Evolutionary conservation across 2,329 filamentous ascomycete genomes (phyloP).

Genomic region (Aspergillus melleus): DNA sequence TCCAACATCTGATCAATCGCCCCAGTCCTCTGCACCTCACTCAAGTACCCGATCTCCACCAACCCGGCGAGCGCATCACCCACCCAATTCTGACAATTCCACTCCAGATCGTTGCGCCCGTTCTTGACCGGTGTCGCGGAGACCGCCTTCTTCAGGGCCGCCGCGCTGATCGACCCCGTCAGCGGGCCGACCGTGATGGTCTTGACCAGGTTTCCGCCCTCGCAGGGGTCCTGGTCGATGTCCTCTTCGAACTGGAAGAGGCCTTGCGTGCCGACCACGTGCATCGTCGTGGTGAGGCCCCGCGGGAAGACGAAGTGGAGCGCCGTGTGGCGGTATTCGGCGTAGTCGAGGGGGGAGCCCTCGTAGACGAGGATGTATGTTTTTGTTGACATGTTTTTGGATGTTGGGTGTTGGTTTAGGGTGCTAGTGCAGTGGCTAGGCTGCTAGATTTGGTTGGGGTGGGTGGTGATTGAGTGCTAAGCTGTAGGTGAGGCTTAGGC

Average conservation of each 20-base stretch:
- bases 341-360: constrained; percentile 30
- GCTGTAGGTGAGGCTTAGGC: neutral
- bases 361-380: constrained; percentile 27
- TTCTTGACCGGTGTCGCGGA: constrained; percentile 25
- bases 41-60: constrained; percentile 24
- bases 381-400: constrained; percentile 21
- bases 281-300: constrained; percentile 20
- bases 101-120: constrained; percentile 24
- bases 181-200: constrained; percentile 17
- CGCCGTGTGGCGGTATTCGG: constrained; percentile 32
- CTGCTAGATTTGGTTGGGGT: too few relatives aligned
- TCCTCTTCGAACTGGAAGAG: constrained; percentile 26
- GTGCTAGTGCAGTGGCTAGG: too few relatives aligned
- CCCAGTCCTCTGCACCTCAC: constrained; percentile 12
- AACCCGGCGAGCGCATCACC: constrained; percentile 27
- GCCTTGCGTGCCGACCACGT: constrained; percentile 27
- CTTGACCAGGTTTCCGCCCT: constrained; percentile 15
- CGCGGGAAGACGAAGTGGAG: constrained; percentile 24
- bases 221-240: constrained; percentile 12
- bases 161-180: constrained; percentile 10
- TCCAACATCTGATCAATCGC: constrained; percentile 30
- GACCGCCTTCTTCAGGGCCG: constrained; percentile 20
- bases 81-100: constrained; percentile 37
- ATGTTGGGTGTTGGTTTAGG: neutral
- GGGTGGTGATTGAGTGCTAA: neutral